Evolutionary conservation across 1,284 basidiomycete species (phyloP), one percentile per base, ranked within the genome.

Genomic region (Schizophyllum amplum): DNA sequence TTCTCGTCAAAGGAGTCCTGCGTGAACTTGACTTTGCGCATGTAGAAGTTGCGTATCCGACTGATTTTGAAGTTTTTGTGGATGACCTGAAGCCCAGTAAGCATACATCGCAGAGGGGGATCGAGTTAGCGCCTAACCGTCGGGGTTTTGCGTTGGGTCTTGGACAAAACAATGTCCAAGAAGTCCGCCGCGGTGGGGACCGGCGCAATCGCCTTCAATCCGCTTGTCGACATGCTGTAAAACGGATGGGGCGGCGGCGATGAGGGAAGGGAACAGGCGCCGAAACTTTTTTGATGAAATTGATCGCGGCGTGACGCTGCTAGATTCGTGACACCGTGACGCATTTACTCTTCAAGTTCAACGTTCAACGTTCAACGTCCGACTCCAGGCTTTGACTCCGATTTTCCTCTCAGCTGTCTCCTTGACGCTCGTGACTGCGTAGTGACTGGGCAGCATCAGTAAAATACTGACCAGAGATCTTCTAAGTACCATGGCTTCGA

Each of bases 11-110:
- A 98, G 15, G 92, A 83, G 70, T 98, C 94, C 72, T 98, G 95
- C 1, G 95, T 97, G 73, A 98, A 99, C 76, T 98, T 99, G 75
- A 99, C 95, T 75, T 98, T 99, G 71, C 95, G 87, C 96, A 98
- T 98, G 75, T 99, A 98, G 72, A 98, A 91, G 65, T 90, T 87
- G 58, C 93, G 83, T 70, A 94, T 95, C 56, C 94, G 86, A 61
- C 91, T 93, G 71, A 99, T 99, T 80, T 99, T 98, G 81, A 97
- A 98, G 79, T 98, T 98, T 80, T 94, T 94, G 74, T 96, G 94
- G 68, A 97, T 96, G 64, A 92, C 89, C 89, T 92, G 63, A 24
- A 56, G 21, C 24, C 21, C n/a, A 24, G 50, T 42, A 42, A 21
- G 17, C 6, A 23, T 24, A 50, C 23, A 57, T 46, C 42, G 46